Base-by-base conservation (phyloP, 768 basidiomycete species). In the Agrocybe pediades region DNA sequence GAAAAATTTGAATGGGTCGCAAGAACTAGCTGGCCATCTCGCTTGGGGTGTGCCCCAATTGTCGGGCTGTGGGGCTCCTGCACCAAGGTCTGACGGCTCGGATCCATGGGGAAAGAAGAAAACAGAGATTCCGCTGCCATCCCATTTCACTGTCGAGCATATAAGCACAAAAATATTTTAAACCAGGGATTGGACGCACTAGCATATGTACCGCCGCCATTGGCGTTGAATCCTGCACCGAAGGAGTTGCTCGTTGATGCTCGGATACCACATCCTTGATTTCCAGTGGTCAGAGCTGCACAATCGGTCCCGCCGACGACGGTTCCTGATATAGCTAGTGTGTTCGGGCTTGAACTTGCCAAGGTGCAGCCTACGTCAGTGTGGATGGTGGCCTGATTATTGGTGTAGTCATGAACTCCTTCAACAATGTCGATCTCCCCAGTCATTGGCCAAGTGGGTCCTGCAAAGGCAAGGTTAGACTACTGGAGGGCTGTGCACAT, bases 361-460 rank as follows among this genome's bases (percentile, higher is more conserved):
- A 94, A 72, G 6, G 72, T 74, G 67, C 92, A 94, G 6, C 91
- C 92, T 39, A 79, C 67, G 51, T 77, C 77, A 6, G 91, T 92
- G 65, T 94, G 92, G 39, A 94, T 80, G 11, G 90, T 92, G 13
- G 86, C 86, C 68, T 93, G 90, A 66, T 92, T 87, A 60, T 84
- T 80, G 24, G 86, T 89, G 65, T 90, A 89, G 60, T 90, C 81
- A 60, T 88, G 81, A 16, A 94, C 87, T 20, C 90, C 92, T 69
- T 93, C 92, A 13, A 93, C 68, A 59, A 92, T 92, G 67, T 92
- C 90, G 27, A 92, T 92, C 72, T 93, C 90, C 47, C 89, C 89
- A 1, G 74, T 75, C 6, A 59, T 56, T 6, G 86, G 86, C 86
- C 86, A 88, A 56, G 80, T 80, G 4, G 82, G 84, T 41, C 85